Evolutionary conservation across 768 basidiomycete species (phyloP), one percentile per base, ranked within the genome.

Genomic region (Clitopilus passeckerianus): DNA sequence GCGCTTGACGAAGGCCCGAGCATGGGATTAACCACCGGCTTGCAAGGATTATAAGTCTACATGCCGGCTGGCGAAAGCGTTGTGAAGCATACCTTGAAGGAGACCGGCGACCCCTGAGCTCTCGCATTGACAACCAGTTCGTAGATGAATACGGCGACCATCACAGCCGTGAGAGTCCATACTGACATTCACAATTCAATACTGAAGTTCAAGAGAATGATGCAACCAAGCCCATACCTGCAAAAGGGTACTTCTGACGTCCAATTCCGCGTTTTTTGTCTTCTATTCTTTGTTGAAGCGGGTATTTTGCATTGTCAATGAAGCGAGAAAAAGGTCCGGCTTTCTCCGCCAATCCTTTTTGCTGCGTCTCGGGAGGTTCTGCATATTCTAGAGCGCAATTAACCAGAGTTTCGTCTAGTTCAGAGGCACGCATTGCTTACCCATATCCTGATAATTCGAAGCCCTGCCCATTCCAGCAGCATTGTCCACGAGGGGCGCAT

Each of bases 21-120:
- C 92, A 96, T 93, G 4, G 87, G 86, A 66, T 95, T 96, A 56
- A 94, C 83, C 2, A 82, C 79, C 20, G 92, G 92, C 88, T 93
- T 4, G 22, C 52, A 55, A 35, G 15, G 30, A 53, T 23, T 27
- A 30, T 53, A 37, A 54, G 15, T 55, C 33, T 33, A 56, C 50
- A 50, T 20, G 27, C 34, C 3, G 41, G 52, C n/a, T 46, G 34
- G 53, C 8, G 54, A 16, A 27, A 23, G 35, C 35, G 16, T 8
- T 6, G 7, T 12, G 9, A 33, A 34, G 37, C 77, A 58, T 59
- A 86, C 92, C 78, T 94, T 90, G 70, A 94, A 86, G 1, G 95
- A 94, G 53, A 98, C 79, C 0, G 91, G 89, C 5, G 83, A 86
- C 0, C 95, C 95, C 66, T 94, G 93, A 16, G 83, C 80, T 63